Evolutionary conservation across 495 filamentous ascomycete species (phyloP).

Genomic region (Penicillium fimorum): DNA sequence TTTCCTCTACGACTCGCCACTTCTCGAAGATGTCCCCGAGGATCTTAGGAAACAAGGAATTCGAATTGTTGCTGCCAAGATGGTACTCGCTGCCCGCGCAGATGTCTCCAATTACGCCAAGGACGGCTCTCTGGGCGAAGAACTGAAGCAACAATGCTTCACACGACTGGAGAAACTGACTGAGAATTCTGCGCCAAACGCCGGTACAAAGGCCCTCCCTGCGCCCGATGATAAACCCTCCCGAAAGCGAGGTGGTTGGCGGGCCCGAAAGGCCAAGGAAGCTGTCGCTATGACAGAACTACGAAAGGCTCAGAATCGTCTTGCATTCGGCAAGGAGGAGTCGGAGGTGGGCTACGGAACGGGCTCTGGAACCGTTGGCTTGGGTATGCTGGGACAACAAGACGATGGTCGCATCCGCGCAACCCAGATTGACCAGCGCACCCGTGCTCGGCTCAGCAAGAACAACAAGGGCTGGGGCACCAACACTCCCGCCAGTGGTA

Average conservation of each 20-base stretch:
- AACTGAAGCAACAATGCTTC: conserved; percentile 78
- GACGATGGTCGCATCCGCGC: conserved; percentile 85
- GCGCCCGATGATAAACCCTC: conserved; percentile 95
- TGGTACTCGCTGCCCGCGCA: conserved; percentile 84
- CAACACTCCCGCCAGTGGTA: conserved; percentile 59
- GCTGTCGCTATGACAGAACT: conserved; percentile 96
- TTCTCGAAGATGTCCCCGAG: conserved; percentile 76
- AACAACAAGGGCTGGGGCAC: conserved; percentile 96
- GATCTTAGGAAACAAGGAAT: conserved; percentile 93
- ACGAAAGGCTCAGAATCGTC: conserved; percentile 91
- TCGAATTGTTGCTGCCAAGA: conserved; percentile 90
- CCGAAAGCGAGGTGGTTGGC: conserved; percentile 86
- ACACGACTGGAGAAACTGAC: conserved; percentile 91
- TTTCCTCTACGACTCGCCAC: conserved; percentile 86
- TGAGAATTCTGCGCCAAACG: conserved; percentile 81
- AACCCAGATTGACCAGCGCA: conserved; percentile 88
- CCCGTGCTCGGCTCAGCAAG: conserved; percentile 85
- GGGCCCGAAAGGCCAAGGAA: conserved; percentile 94
- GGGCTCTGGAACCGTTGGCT: conserved; percentile 79
- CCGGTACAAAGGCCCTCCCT: conserved; percentile 81
- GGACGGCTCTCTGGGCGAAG: conserved; percentile 79
- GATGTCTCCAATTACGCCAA: conserved; percentile 81
- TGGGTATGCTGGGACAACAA: conserved; percentile 92
- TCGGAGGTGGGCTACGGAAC: conserved; percentile 89
- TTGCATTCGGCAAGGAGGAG: conserved; percentile 96